Conservation (phyloP, 2,329 filamentous ascomycete species). For the Cordyceps fumosorosea region DNA sequence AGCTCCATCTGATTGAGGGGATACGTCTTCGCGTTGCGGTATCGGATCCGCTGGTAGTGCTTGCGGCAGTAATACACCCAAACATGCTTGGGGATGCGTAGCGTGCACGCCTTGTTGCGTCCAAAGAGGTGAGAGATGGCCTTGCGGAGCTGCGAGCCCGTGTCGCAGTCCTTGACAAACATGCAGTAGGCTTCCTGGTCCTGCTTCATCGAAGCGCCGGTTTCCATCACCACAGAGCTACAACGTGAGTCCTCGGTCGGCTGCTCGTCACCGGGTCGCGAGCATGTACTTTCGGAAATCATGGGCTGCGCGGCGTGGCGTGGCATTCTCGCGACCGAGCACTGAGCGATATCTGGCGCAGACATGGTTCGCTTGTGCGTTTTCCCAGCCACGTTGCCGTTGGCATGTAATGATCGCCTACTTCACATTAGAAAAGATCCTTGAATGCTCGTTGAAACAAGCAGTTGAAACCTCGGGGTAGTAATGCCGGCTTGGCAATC, state of each 20-base stretch:
- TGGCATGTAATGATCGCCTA: conserved; percentile 19
- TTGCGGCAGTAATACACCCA: conserved; percentile 78
- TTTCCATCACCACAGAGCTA: conserved; percentile 13
- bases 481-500: neutral
- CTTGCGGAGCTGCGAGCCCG: conserved; percentile 59
- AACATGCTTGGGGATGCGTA: conserved; percentile 58
- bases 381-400: neutral
- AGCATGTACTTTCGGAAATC: neutral
- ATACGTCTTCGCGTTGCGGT: conserved; percentile 58
- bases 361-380: conserved; percentile 42
- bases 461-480: conserved; percentile 9
- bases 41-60: conserved; percentile 71
- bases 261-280: neutral
- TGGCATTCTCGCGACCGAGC: conserved; percentile 16
- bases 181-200: conserved; percentile 39
- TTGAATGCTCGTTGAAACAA: conserved; percentile 19
- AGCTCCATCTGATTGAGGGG: conserved; percentile 57
- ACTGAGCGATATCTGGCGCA: conserved; percentile 37
- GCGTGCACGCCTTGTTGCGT: conserved; percentile 72
- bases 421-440: neutral
- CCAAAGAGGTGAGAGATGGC: conserved; percentile 78
- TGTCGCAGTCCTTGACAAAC: conserved; percentile 52
- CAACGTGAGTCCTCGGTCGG: neutral
- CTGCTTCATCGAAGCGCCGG: conserved; percentile 13
- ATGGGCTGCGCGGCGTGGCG: conserved; percentile 4